Percentiles rank a stretch among this genome's conserved stretches.
Conservation (phyloP, 129 eudicot genomes). For the Deinandra increscens region DNA sequence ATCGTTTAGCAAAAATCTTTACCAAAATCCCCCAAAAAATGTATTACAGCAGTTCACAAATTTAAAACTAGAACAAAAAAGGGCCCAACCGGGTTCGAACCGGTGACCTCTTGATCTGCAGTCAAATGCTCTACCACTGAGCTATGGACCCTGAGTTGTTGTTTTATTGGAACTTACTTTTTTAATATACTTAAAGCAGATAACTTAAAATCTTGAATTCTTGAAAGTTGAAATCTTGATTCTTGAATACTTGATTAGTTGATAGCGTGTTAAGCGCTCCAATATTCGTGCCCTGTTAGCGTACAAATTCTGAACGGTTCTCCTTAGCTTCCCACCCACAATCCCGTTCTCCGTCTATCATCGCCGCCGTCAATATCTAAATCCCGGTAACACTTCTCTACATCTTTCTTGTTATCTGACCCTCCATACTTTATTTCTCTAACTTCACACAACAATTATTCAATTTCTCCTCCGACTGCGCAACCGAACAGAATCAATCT, state of each 20-base stretch:
- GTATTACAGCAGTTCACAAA: background rate
- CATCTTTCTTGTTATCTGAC: background rate
- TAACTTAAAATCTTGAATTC: too few relatives aligned
- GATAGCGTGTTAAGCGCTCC: background rate
- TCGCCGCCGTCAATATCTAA: conserved; percentile 16
- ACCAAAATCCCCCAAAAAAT: too few relatives aligned
- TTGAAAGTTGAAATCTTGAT: too few relatives aligned
- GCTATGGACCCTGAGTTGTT: conserved; percentile 86
- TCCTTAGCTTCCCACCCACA: background rate
- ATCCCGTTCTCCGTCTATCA: conserved; percentile 6
- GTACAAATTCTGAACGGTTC: conserved; percentile 5
- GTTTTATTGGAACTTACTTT: too few relatives aligned
- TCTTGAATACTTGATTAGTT: too few relatives aligned
- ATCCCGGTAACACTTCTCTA: conserved; percentile 9
- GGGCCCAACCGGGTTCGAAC: conserved; percentile 99
- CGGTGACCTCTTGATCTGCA: conserved; percentile 99
- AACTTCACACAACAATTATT: background rate
- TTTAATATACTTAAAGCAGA: too few relatives aligned
- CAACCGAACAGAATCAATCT: conserved; percentile 9
- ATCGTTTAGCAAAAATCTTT: too few relatives aligned
- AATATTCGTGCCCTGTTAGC: background rate
- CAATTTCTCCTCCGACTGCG: too few relatives aligned
- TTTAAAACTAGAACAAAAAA: background rate
- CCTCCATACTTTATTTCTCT: background rate
- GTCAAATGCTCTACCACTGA: conserved; percentile 99